Percentiles rank a stretch among this genome's conserved stretches.
Evolutionary conservation across 179 eudicot species (phyloP).

Genomic region (Corrigiola litoralis): DNA sequence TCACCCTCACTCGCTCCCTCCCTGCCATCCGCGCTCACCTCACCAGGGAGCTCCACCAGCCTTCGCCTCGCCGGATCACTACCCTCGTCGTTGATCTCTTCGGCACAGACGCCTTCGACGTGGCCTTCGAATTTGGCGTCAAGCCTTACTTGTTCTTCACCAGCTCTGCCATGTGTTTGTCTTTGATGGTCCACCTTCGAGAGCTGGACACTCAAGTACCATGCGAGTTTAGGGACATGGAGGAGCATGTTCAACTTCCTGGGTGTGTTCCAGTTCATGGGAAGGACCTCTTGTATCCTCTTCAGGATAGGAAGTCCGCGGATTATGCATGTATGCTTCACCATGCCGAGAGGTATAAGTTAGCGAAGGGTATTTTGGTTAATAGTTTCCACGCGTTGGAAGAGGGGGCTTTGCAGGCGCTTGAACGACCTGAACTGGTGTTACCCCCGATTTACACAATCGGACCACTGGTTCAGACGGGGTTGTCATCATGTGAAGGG

Average conservation of each 20-base stretch:
- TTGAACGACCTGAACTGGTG: slow-evolving; percentile 19
- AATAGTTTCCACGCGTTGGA: slow-evolving; percentile 40
- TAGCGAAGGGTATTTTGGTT: slow-evolving; percentile 39
- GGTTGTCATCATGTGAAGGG: background rate
- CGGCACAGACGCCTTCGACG: slow-evolving; percentile 38
- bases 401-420: slow-evolving; percentile 20
- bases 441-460: slow-evolving; percentile 41
- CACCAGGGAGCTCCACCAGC: background rate
- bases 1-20: slow-evolving; percentile 13
- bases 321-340: slow-evolving; percentile 41
- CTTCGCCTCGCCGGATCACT: background rate
- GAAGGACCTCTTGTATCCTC: slow-evolving; percentile 33
- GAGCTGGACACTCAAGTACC: slow-evolving; percentile 30
- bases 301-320: slow-evolving; percentile 38
- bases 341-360: slow-evolving; percentile 20
- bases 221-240: slow-evolving; percentile 33
- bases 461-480: slow-evolving; percentile 39
- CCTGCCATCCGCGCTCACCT: slow-evolving; percentile 1
- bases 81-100: slow-evolving; percentile 41
- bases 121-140: slow-evolving; percentile 28
- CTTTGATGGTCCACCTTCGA: slow-evolving; percentile 28
- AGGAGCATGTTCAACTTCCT: slow-evolving; percentile 33
- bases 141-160: slow-evolving; percentile 41
- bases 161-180: slow-evolving; percentile 33
- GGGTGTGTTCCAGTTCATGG: slow-evolving; percentile 46